Percentiles rank a stretch among this genome's conserved stretches.
Conservation (phyloP, 257 asterid genomes). For the Plectranthus barbatus region DNA sequence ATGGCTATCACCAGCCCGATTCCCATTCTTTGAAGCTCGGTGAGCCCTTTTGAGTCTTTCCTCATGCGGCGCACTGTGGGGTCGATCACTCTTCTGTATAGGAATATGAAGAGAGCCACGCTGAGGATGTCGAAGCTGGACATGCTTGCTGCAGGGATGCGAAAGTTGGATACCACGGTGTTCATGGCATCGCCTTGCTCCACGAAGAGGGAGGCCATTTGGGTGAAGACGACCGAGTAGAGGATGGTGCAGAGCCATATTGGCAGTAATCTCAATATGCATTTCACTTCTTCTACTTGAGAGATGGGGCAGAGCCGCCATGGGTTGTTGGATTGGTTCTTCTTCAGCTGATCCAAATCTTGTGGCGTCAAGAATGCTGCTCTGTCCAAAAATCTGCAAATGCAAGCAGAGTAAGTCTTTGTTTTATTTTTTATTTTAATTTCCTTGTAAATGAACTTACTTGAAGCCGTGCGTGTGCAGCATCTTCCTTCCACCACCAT, state of each 20-base stretch:
- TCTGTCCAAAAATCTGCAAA: conserved; percentile 63
- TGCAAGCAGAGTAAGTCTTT: not conserved
- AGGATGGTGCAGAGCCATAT: conserved; percentile 96
- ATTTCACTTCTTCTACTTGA: conserved; percentile 93
- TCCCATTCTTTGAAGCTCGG: conserved; percentile 95
- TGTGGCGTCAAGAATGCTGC: conserved; percentile 64
- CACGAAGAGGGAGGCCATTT: conserved; percentile 93
- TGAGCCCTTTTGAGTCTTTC: conserved; percentile 35
- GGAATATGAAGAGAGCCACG: conserved; percentile 74
- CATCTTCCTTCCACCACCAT: conserved; percentile 50
- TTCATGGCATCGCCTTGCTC: conserved; percentile 96
- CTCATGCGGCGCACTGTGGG: conserved; percentile 41
- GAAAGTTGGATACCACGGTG: conserved; percentile 48
- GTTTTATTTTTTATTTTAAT: no score
- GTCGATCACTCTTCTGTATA: conserved; percentile 58
- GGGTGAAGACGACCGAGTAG: conserved; percentile 90
- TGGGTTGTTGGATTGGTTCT: conserved; percentile 31
- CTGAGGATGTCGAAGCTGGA: conserved; percentile 85
- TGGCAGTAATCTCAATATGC: conserved; percentile 71
- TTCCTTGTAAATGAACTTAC: conserved; percentile 38
- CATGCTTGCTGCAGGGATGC: conserved; percentile 94
- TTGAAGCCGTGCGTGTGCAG: conserved; percentile 79
- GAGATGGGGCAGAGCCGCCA: conserved; percentile 86
- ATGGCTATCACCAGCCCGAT: conserved; percentile 71
- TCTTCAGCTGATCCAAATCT: conserved; percentile 41